phyloP scores from a whole-genome alignment of 148 eudicot species.

The Beta vulgaris region DNA sequence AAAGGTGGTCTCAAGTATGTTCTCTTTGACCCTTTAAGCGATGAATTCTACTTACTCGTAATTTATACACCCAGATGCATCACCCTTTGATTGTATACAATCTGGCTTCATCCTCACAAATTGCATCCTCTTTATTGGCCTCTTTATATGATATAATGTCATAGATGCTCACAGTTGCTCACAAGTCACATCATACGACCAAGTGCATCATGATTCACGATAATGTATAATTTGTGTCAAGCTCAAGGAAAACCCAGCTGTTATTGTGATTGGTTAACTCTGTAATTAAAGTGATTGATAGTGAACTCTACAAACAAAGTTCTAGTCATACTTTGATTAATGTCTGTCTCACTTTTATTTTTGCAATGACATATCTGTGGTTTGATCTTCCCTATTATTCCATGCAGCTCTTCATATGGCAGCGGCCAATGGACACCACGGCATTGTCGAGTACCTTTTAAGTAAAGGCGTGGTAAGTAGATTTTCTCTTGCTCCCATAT shows the following conservation, averaged over 20 bases:
- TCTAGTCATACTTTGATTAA: not conserved
- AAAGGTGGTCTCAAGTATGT: not conserved
- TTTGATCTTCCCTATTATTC: not conserved
- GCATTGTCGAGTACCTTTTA: slow-evolving; percentile 68
- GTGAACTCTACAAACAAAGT: not conserved
- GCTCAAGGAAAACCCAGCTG: not conserved
- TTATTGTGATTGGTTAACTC: not conserved
- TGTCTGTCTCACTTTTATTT: not conserved
- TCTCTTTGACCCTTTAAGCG: not conserved
- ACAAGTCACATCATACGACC: no score
- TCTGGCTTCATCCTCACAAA: not conserved
- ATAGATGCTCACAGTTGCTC: not conserved
- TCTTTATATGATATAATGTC: not conserved
- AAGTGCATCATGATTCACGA: no score
- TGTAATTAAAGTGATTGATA: not conserved
- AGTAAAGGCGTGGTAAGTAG: slow-evolving; percentile 74
- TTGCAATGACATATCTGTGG: not conserved
- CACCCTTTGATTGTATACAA: not conserved
- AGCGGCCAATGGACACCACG: slow-evolving; percentile 88
- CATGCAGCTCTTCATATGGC: slow-evolving; percentile 95
- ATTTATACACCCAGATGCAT: not conserved
- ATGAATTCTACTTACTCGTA: not conserved
- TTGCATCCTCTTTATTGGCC: not conserved
- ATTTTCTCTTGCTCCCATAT: not conserved
- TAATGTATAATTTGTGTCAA: no score